Conservation (phyloP, 345 rosid genomes). For the Melastoma malabathricum region DNA sequence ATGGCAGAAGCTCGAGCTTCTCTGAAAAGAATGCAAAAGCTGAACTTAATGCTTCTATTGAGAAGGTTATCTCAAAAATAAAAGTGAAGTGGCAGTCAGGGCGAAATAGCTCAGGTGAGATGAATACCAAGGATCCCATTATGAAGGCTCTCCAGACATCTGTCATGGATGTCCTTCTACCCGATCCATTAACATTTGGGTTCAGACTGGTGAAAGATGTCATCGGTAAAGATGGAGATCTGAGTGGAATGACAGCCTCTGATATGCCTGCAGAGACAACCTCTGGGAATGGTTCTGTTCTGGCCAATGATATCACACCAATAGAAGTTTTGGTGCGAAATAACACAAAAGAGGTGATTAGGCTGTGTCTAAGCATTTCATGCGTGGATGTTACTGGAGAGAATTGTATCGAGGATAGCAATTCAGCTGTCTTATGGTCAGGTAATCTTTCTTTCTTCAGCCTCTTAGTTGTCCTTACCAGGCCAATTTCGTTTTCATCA, state of each 20-base stretch:
- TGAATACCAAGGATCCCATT: constrained; percentile 82
- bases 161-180: constrained; percentile 87
- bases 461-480: neutral
- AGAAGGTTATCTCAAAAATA: constrained; percentile 74
- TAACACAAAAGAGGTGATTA: constrained; percentile 77
- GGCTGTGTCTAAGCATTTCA: constrained; percentile 63
- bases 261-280: constrained; percentile 13
- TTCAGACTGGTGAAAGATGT: constrained; percentile 56
- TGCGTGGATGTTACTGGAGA: constrained; percentile 96
- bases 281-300: constrained; percentile 32
- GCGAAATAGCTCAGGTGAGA: constrained; percentile 83
- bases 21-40: constrained; percentile 84
- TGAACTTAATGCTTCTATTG: constrained; percentile 75
- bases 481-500: too few relatives aligned
- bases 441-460: constrained; percentile 29
- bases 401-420: constrained; percentile 74
- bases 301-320: constrained; percentile 75
- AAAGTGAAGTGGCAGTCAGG: constrained; percentile 96
- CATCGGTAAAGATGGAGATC: constrained; percentile 8
- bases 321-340: constrained; percentile 83
- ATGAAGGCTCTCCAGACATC: constrained; percentile 84
- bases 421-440: constrained; percentile 87
- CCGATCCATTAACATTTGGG: constrained; percentile 92
- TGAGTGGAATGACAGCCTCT: constrained; percentile 15
- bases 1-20: constrained; percentile 39